phyloP scores from a whole-genome alignment of 139 green algal species.

The Chara braunii region DNA sequence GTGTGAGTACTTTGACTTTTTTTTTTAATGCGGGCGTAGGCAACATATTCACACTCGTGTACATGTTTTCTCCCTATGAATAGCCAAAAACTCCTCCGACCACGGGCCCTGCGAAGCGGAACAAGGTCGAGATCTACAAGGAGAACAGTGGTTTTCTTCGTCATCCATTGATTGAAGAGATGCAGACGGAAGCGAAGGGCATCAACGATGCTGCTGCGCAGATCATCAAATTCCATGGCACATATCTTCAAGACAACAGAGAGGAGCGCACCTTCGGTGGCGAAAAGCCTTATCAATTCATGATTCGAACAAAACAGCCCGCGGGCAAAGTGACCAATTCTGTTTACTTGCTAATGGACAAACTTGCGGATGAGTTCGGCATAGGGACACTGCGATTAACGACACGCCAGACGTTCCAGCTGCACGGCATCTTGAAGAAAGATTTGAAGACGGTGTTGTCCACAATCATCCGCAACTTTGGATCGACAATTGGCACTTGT shows the following conservation, averaged over 20 bases:
- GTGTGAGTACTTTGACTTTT: too few species aligned
- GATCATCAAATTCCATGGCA: slow-evolving; percentile 99
- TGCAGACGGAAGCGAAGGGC: slow-evolving; percentile 48
- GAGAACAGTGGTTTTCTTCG: slow-evolving; percentile 91
- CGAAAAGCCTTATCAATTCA: slow-evolving; percentile 98
- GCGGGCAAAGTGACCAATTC: slow-evolving; percentile 80
- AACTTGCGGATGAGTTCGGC: slow-evolving; percentile 93
- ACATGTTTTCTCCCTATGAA: too few species aligned
- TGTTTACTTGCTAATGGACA: slow-evolving; percentile 97
- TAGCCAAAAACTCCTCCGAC: too few species aligned
- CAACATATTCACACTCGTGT: too few species aligned
- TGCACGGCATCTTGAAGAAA: slow-evolving; percentile 96
- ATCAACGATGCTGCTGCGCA: slow-evolving; percentile 29
- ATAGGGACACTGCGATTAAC: slow-evolving; percentile 96
- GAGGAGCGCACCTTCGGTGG: slow-evolving; percentile 84
- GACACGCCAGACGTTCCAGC: slow-evolving; percentile 84
- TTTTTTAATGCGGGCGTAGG: too few species aligned
- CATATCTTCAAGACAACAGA: slow-evolving; percentile 92
- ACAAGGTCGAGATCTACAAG: slow-evolving; percentile 95
- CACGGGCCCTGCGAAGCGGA: slow-evolving; percentile 22
- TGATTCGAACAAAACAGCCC: slow-evolving; percentile 97
- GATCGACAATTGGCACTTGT: slow-evolving; percentile 88
- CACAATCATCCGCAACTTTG: slow-evolving; percentile 97
- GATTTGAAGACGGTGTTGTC: slow-evolving; percentile 96
- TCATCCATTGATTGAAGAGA: slow-evolving; percentile 92